Evolutionary conservation across 345 rosid genomes (phyloP), one percentile per base, ranked within the genome.

Genomic region (Corchorus capsularis): DNA sequence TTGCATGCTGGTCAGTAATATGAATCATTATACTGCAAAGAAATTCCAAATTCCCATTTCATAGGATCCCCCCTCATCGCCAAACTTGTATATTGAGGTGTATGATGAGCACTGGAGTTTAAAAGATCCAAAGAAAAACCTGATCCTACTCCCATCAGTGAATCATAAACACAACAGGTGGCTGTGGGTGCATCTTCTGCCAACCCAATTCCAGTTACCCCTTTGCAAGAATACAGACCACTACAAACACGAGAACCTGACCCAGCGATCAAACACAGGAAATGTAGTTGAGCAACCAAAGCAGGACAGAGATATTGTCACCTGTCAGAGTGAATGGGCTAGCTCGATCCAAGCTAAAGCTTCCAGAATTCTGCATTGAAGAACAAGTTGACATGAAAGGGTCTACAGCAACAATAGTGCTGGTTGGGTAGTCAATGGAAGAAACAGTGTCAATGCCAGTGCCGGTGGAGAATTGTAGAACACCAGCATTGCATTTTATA

Each of bases 371-470:
- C 81, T 87, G 90, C 92, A 85, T 88, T 49, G 88, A 90, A 67
- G 80, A 77, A 71, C 94, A 90, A 59, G 89, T 88, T 20, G 94
- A 87, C 92, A 90, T 90, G 41, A 90, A 71, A 63, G 92, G 92
- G 65, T 88, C 92, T 15, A 77, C 39, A 75, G 88, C 59, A 55
- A 79, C 73, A 15, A 90, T 63, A 7, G 81, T 81, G 80, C 75
- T 80, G 83, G 76, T 63, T 54, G 79, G 50, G 78, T 87, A 90
- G 80, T 88, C 90, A n/a, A 90, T 83, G 11, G 91, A 82, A 55
- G 88, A 77, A 53, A 88, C 63, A 0, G 66, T 80, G 84, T 88
- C 87, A 67, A 84, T 79, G 60, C 92, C 88, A 2, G 86, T 77
- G 50, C 83, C 86, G 4, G 89, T 88, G 7, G 89, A 85, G 81